Conservation (phyloP, 257 asterid species). For the Thymus quinquecostatus region DNA sequence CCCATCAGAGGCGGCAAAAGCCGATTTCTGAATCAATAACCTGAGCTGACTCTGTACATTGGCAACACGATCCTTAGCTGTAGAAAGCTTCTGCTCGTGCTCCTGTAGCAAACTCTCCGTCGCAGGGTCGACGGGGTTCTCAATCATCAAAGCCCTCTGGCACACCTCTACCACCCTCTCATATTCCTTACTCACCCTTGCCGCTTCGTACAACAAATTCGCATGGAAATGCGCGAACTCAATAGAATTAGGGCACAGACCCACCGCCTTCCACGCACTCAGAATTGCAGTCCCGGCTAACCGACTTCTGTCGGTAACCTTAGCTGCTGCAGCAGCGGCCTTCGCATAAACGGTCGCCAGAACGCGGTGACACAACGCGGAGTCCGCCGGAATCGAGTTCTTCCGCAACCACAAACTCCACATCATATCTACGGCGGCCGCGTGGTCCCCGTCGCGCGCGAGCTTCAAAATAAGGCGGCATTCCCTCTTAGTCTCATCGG, state of each 20-base stretch:
- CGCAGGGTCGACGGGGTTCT: conserved; percentile 76
- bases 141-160: conserved; percentile 68
- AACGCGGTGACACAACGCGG: conserved; percentile 60
- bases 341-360: conserved; percentile 68
- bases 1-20: conserved; percentile 64
- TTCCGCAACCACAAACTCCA: too few species aligned
- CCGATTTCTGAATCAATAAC: conserved; percentile 66
- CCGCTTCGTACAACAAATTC: conserved; percentile 63
- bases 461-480: too few species aligned
- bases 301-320: conserved; percentile 61
- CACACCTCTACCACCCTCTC: conserved; percentile 76
- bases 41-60: conserved; percentile 60
- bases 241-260: conserved; percentile 60
- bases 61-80: conserved; percentile 59
- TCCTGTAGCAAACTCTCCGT: conserved; percentile 74
- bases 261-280: conserved; percentile 65
- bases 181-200: conserved; percentile 61
- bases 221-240: conserved; percentile 75
- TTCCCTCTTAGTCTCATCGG: too few species aligned
- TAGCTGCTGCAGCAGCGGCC: conserved; percentile 54
- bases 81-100: conserved; percentile 61
- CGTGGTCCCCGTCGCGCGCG: too few species aligned
- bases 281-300: conserved; percentile 57
- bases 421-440: too few species aligned
- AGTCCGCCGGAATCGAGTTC: conserved; percentile 4